Evolutionary conservation across 805 yeast genomes (phyloP).

Genomic region (Candida corydali): DNA sequence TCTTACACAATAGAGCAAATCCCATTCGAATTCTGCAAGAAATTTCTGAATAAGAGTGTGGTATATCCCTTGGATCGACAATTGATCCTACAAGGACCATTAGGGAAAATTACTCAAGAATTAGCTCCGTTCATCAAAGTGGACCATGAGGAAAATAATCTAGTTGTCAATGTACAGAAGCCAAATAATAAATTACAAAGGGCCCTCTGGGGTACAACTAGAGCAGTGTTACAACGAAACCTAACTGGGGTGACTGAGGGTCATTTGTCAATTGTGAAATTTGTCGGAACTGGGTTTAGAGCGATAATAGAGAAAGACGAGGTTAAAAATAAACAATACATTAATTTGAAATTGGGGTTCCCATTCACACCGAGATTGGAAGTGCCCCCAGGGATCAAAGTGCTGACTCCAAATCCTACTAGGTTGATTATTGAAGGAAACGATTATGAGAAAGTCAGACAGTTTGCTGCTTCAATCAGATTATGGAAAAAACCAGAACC

Average conservation of each 20-base stretch:
- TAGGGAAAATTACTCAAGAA: slow-evolving; percentile 59
- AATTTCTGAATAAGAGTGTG: slow-evolving; percentile 64
- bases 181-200: slow-evolving; percentile 62
- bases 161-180: slow-evolving; percentile 56
- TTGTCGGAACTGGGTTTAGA: slow-evolving; percentile 97
- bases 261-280: slow-evolving; percentile 77
- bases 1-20: slow-evolving; percentile 43
- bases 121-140: slow-evolving; percentile 70
- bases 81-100: slow-evolving; percentile 70
- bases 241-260: slow-evolving; percentile 91
- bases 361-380: slow-evolving; percentile 73
- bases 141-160: slow-evolving; percentile 30
- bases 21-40: slow-evolving; percentile 49
- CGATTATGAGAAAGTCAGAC: slow-evolving; percentile 80
- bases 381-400: slow-evolving; percentile 75
- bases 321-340: slow-evolving; percentile 43
- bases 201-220: slow-evolving; percentile 92
- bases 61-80: slow-evolving; percentile 53
- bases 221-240: slow-evolving; percentile 73
- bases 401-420: slow-evolving; percentile 78
- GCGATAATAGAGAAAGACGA: slow-evolving; percentile 63
- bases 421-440: slow-evolving; percentile 81
- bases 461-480: slow-evolving; percentile 86
- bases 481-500: slow-evolving; percentile 95
- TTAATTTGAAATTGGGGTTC: slow-evolving; percentile 82